Percentiles rank a stretch among this genome's conserved stretches.
Conservation (phyloP, 192 early-diverging fungal species). For the Gryganskiella cystojenkinii region DNA sequence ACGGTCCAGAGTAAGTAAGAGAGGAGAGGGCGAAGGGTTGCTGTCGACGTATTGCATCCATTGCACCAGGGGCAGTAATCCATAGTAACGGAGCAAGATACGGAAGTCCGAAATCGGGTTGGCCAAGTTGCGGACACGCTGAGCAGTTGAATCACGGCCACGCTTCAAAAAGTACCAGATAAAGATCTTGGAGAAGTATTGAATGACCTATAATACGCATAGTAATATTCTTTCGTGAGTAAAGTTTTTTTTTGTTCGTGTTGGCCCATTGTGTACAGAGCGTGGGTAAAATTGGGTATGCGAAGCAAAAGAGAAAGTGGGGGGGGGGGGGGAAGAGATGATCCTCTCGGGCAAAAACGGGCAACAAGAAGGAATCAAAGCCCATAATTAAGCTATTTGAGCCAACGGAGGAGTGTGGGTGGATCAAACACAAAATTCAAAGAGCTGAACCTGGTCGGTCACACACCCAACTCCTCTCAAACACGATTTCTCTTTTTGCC, state of each 20-base stretch:
- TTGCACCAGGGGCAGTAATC: slow-evolving; percentile 85
- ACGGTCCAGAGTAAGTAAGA: slow-evolving; percentile 77
- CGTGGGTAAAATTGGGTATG: too few species aligned
- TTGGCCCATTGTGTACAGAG: background rate
- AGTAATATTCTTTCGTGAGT: too few species aligned
- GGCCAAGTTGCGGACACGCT: slow-evolving; percentile 82
- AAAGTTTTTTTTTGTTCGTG: background rate
- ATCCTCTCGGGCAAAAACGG: too few species aligned
- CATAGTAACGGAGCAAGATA: slow-evolving; percentile 89
- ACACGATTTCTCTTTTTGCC: too few species aligned
- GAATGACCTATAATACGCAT: slow-evolving; percentile 81
- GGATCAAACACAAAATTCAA: too few species aligned
- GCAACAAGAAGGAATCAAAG: too few species aligned
- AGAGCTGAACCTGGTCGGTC: too few species aligned
- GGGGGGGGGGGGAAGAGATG: too few species aligned
- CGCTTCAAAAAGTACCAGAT: slow-evolving; percentile 79
- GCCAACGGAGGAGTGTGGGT: too few species aligned
- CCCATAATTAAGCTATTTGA: too few species aligned
- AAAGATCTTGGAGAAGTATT: slow-evolving; percentile 93
- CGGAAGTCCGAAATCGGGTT: slow-evolving; percentile 92
- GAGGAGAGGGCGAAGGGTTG: slow-evolving; percentile 71
- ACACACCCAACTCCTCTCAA: too few species aligned
- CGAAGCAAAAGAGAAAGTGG: too few species aligned
- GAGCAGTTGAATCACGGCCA: slow-evolving; percentile 67
- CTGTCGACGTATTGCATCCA: slow-evolving; percentile 86